phyloP scores from a whole-genome alignment of 768 basidiomycete species.

The Cubamyces lactineus region DNA sequence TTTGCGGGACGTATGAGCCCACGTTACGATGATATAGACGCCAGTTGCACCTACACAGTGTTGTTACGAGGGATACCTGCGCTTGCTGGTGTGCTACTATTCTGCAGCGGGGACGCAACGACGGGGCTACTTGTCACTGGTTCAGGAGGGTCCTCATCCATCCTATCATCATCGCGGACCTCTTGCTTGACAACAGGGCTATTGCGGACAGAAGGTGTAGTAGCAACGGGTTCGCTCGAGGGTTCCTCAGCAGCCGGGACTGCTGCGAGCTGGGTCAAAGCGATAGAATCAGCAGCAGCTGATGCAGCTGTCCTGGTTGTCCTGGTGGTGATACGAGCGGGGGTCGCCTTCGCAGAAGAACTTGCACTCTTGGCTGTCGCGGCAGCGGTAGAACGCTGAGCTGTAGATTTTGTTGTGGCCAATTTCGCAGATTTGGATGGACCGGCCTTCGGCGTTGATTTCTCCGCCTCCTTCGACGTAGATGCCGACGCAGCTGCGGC shows the following conservation, averaged over 20 bases:
- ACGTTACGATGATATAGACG: too few species aligned
- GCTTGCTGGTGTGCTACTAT: too few species aligned
- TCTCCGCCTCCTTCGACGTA: not conserved
- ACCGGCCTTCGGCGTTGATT: too few species aligned
- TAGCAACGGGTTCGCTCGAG: not conserved
- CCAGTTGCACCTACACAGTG: too few species aligned
- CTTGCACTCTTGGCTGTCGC: not conserved
- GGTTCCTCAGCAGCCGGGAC: not conserved
- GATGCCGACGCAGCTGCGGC: not conserved
- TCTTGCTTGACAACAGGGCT: not conserved
- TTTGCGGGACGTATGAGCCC: too few species aligned
- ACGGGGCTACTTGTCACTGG: not conserved
- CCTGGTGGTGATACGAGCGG: not conserved
- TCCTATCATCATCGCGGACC: not conserved
- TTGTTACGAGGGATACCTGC: too few species aligned
- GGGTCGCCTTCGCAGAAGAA: not conserved
- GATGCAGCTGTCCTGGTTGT: conserved; percentile 9
- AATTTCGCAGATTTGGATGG: not conserved
- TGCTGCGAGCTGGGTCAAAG: not conserved
- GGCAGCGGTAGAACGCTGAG: not conserved
- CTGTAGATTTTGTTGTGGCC: not conserved
- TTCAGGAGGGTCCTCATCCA: conserved; percentile 2
- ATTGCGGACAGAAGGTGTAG: not conserved
- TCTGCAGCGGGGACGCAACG: not conserved
- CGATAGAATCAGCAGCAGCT: conserved; percentile 11